Evolutionary conservation across 139 green algal genomes (phyloP).

Genomic region (Micractinium sp.): DNA sequence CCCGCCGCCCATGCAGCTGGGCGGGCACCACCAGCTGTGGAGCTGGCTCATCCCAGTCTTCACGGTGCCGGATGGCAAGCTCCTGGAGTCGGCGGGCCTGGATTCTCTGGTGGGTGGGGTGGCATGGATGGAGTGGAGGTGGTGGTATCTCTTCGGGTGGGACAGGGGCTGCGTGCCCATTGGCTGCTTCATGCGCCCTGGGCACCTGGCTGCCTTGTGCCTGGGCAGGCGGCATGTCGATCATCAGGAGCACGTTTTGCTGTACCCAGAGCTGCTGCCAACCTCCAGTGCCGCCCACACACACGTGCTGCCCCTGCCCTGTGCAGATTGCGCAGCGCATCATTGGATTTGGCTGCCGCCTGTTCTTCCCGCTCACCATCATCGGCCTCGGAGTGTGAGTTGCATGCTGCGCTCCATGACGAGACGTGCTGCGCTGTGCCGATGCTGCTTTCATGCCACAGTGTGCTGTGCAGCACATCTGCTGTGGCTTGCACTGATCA

Average conservation of each 20-base stretch:
- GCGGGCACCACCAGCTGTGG: constrained; percentile 18
- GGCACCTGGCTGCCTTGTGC: no score
- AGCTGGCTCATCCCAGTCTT: constrained; percentile 46
- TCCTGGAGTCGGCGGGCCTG: constrained; percentile 49
- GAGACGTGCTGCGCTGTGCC: no score
- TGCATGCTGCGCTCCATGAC: neutral
- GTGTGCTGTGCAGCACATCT: no score
- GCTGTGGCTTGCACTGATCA: no score
- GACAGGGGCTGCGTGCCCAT: no score
- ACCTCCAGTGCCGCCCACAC: neutral
- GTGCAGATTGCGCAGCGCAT: constrained; percentile 21
- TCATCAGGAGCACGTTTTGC: neutral
- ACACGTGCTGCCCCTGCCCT: neutral
- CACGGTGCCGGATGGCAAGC: constrained; percentile 34
- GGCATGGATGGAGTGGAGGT: neutral
- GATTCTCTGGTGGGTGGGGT: constrained; percentile 52
- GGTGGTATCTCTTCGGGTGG: no score
- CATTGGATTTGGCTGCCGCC: constrained; percentile 5
- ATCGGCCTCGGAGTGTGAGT: constrained; percentile 19
- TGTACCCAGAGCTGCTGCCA: no score
- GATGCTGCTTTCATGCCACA: no score
- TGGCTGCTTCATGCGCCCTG: no score
- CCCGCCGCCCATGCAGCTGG: constrained; percentile 26
- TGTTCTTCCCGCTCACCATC: neutral
- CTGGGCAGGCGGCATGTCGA: no score